Base-by-base conservation (phyloP, 805 yeast genomes). In the Candida boidinii region DNA sequence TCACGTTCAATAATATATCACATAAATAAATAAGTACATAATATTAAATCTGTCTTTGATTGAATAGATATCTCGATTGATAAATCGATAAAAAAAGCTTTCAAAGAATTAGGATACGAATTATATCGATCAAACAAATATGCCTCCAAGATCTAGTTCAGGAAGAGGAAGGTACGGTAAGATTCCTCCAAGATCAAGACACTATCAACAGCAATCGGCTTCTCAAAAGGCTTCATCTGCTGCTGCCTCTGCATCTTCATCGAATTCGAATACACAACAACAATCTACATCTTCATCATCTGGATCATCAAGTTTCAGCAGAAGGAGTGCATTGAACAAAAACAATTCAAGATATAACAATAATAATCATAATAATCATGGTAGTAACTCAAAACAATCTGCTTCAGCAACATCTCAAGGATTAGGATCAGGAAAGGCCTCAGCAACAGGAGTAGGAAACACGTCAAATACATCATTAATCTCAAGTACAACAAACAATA, bases 111-210 rank as follows among this genome's bases (percentile, higher is more conserved):
- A n/a, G n/a, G n/a, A n/a, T n/a, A n/a, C n/a, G n/a, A n/a, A n/a
- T n/a, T n/a, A n/a, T n/a, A n/a, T n/a, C n/a, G n/a, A n/a, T 31
- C 6, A 7, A 8, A 12, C 12, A 10, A 39, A 17, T 14, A 48
- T 49, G 53, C 51, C 53, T 19, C 52, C 53, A 16, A 43, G 53
- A 29, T 29, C 39, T 17, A 33, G 44, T 20, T 29, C 34, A 23
- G 30, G 34, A 27, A 37, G 50, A 32, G 41, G 46, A 14, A 38
- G 50, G 33, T 41, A 42, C 5, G 48, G 51, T 16, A 48, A 46
- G 37, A 35, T 41, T 12, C 46, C 50, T 10, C 45, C 44, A 4
- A 45, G 41, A 39, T 45, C 41, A 24, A 45, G 42, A 37, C 26
- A 30, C 27, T 34, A 30, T 18, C 18, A 28, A 16, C 34, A 31